Base-by-base conservation (phyloP, 2,329 filamentous ascomycete species). In the Botryotinia convoluta region DNA sequence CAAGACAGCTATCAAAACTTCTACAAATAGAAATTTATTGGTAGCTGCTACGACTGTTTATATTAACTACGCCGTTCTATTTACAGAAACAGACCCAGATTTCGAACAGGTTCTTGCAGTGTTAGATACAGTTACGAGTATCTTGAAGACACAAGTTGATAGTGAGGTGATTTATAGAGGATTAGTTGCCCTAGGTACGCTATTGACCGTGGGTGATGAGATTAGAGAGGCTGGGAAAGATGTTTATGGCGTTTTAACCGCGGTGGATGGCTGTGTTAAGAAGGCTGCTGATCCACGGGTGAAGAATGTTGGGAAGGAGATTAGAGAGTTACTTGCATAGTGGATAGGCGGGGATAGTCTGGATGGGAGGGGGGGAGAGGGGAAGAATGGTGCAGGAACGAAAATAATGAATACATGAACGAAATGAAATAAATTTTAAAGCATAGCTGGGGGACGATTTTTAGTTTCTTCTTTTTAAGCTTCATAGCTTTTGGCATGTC, bases 51-150 rank as follows among this genome's bases (percentile, higher is more conserved):
- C 93, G 1, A 97, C 96, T 0, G 86, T 93, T 0, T 91, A 92
- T 74, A 91, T 98, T 80, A 98, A 99, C 83, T 92, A 93, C 76
- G 87, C 94, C 0, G 93, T 97, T 1, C 86, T 95, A 18, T 87
- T 93, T 8, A 88, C 87, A 14, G 82, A 83, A 8, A 65, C 73
- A 7, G 45, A 72, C 8, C 60, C 75, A 3, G 65, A 75, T 45
- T 86, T 87, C 12, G 81, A 83, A 54, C 84, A 85, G 59, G 81
- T 80, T 22, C 75, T 82, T 80, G 85, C 68, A 81, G 86, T 82
- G 81, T 80, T 93, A 3, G 86, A 89, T 44, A 86, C 91, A 8
- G 82, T 95, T 0, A 87, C 87, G 1, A 85, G 86, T 72, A 87
- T 95, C 1, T 82, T 97, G 1, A 83, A 85, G 9, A 87, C 85